Percentiles rank a stretch among this genome's conserved stretches.
Evolutionary conservation across 129 eudicot genomes (phyloP).

Genomic region (Lactuca sativa): DNA sequence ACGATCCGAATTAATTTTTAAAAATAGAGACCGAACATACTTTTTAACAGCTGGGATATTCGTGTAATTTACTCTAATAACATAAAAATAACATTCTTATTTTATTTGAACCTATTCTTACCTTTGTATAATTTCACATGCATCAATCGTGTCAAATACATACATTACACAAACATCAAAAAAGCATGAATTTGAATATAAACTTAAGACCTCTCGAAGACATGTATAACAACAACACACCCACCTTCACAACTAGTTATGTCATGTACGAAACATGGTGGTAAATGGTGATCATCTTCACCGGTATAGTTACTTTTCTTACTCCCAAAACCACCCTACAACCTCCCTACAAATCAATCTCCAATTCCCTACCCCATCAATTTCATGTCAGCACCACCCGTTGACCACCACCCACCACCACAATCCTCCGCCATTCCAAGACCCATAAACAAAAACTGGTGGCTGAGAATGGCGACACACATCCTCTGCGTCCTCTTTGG

Average conservation of each 20-base stretch:
- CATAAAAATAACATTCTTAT: no score
- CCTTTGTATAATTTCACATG: no score
- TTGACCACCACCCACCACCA: not conserved
- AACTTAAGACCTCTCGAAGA: not conserved
- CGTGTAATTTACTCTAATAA: no score
- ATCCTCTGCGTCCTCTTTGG: constrained; percentile 38
- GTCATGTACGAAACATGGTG: constrained; percentile 39
- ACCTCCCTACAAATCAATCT: not conserved
- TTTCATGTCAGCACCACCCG: constrained; percentile 29
- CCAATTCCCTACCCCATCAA: not conserved
- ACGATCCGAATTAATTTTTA: no score
- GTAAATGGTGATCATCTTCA: not conserved
- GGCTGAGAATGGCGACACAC: constrained; percentile 37
- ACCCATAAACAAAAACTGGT: constrained; percentile 28
- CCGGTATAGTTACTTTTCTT: not conserved
- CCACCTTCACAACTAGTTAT: constrained; percentile 35
- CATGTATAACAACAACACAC: constrained; percentile 28
- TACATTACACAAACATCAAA: not conserved
- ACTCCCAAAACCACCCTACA: constrained; percentile 12
- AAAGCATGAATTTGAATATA: constrained; percentile 22
- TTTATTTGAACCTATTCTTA: no score
- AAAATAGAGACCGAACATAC: no score
- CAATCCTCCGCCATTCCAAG: constrained; percentile 5
- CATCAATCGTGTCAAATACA: not conserved
- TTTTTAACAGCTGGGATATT: no score